A percentile compares a stretch with the other conserved stretches of the same genome.
Conservation (phyloP, 2,329 filamentous ascomycete species). For the Cladosporium sphaerospermum region DNA sequence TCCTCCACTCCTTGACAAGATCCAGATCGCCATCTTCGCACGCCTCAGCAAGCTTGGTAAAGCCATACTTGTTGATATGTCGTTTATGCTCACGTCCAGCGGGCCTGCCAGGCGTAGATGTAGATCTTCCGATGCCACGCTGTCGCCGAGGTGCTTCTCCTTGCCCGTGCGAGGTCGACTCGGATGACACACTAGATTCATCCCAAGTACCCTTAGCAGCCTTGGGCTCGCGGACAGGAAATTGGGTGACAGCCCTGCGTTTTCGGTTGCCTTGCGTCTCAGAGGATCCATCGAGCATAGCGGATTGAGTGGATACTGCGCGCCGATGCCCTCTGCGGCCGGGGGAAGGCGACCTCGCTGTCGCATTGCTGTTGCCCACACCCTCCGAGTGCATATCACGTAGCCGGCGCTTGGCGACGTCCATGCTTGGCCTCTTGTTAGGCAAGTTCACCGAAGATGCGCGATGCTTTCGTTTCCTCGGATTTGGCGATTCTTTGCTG, state of each 20-base stretch:
- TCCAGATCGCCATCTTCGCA: constrained; percentile 82
- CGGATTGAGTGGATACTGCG: constrained; percentile 59
- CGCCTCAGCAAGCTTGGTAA: constrained; percentile 82
- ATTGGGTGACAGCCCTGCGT: constrained; percentile 47
- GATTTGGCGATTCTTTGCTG: constrained; percentile 26
- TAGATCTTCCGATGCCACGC: constrained; percentile 47
- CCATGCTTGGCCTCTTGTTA: constrained; percentile 27
- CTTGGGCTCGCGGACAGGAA: constrained; percentile 27
- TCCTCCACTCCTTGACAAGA: constrained; percentile 64
- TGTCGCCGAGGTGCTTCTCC: constrained; percentile 54
- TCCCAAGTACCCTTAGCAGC: constrained; percentile 45
- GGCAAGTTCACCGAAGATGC: constrained; percentile 30
- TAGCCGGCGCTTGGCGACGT: constrained; percentile 22
- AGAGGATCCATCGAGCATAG: constrained; percentile 47
- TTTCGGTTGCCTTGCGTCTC: constrained; percentile 21
- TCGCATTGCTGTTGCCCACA: constrained; percentile 11
- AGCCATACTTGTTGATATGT: constrained; percentile 84
- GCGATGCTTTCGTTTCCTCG: constrained; percentile 33
- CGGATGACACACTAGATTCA: constrained; percentile 51
- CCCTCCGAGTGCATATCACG: constrained; percentile 27
- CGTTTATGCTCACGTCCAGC: constrained; percentile 67
- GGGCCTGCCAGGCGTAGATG: constrained; percentile 46
- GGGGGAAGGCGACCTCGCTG: constrained; percentile 54
- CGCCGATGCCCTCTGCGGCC: constrained; percentile 54
- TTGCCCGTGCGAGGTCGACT: constrained; percentile 49